Evolutionary conservation across 257 asterid species (phyloP).

Genomic region (Solanum chmielewskii): DNA sequence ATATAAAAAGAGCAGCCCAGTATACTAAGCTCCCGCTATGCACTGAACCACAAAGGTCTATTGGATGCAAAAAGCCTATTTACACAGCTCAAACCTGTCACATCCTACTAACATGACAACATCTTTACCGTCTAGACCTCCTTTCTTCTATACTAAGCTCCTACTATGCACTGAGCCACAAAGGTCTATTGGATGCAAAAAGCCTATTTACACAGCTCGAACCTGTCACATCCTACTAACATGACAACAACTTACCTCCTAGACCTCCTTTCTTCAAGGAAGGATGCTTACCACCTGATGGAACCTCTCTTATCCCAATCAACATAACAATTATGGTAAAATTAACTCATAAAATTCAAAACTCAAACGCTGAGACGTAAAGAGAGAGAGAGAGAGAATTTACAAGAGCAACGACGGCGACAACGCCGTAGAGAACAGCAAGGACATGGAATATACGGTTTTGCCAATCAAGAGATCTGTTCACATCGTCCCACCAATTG

Average conservation of each 20-base stretch:
- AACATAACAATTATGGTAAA: neutral
- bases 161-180: neutral
- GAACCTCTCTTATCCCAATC: neutral
- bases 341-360: neutral
- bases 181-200: neutral
- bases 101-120: neutral
- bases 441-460: conserved; percentile 67
- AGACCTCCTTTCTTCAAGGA: neutral
- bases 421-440: conserved; percentile 62
- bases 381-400: neutral
- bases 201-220: neutral
- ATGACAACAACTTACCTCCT: neutral
- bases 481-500: conserved; percentile 81
- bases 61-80: neutral
- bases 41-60: neutral
- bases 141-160: neutral
- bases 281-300: neutral
- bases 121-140: neutral
- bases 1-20: neutral
- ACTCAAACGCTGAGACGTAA: neutral
- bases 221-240: neutral
- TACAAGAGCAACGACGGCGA: conserved; percentile 73
- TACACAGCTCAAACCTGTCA: neutral
- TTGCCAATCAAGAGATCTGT: conserved; percentile 64
- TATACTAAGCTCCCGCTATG: neutral